Evolutionary conservation across 2,329 filamentous ascomycete genomes (phyloP).

Genomic region (Xylaria sp.): DNA sequence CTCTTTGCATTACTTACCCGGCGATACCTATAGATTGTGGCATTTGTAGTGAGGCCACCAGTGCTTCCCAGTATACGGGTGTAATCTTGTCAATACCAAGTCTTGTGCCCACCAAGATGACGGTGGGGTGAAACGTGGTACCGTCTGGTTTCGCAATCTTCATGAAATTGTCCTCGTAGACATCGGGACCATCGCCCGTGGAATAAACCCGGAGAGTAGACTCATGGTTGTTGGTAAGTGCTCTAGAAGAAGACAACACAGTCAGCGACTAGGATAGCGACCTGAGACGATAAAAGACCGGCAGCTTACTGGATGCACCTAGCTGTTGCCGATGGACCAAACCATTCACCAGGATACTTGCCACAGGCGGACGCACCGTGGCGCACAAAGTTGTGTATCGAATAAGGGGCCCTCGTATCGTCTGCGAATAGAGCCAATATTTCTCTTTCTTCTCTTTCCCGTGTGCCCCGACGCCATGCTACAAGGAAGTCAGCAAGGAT

Average conservation of each 20-base stretch:
- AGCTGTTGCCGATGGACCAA: constrained; percentile 93
- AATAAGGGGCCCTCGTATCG: constrained; percentile 79
- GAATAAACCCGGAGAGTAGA: constrained; percentile 74
- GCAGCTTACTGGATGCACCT: constrained; percentile 78
- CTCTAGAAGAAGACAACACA: constrained; percentile 46
- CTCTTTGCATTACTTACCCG: constrained; percentile 53
- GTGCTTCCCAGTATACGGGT: constrained; percentile 89
- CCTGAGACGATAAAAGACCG: not conserved
- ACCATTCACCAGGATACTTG: constrained; percentile 96
- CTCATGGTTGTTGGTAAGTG: constrained; percentile 63
- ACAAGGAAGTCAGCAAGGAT: constrained; percentile 19
- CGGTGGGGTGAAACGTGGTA: constrained; percentile 68
- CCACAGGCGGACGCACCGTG: constrained; percentile 83
- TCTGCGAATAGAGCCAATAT: constrained; percentile 84
- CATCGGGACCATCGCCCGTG: constrained; percentile 82
- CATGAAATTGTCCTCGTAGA: constrained; percentile 87
- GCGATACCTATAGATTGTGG: constrained; percentile 93
- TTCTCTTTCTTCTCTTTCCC: constrained; percentile 56
- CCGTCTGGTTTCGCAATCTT: constrained; percentile 65
- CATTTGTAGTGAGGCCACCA: constrained; percentile 78
- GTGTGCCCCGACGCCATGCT: constrained; percentile 69
- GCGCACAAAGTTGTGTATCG: constrained; percentile 88
- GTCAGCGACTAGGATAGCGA: constrained; percentile 10
- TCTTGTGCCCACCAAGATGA: constrained; percentile 83
- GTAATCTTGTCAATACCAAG: constrained; percentile 93